phyloP scores from a whole-genome alignment of 129 eudicot species.

The Saussurea involucrata region DNA sequence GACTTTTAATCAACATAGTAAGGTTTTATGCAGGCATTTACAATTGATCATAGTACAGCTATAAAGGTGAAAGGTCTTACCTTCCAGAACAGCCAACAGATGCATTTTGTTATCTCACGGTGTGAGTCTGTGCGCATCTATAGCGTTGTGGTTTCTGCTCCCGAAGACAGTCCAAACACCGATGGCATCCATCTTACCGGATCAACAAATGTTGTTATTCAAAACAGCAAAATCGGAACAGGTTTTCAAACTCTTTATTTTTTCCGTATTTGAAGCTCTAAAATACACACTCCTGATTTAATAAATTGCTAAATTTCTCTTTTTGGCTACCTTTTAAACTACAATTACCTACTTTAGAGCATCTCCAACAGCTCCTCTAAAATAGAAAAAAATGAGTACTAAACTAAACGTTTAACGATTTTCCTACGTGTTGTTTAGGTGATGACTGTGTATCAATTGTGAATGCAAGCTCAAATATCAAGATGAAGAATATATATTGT shows the following conservation, averaged over 20 bases:
- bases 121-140: conserved; percentile 65
- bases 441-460: conserved; percentile 96
- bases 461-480: conserved; percentile 77
- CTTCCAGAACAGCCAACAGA: conserved; percentile 86
- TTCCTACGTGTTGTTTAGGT: conserved; percentile 41
- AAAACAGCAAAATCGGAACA: conserved; percentile 86
- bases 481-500: conserved; percentile 81
- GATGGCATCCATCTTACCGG: conserved; percentile 95
- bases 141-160: conserved; percentile 68
- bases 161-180: conserved; percentile 97
- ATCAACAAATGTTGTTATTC: conserved; percentile 73
- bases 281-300: not conserved
- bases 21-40: conserved; percentile 64
- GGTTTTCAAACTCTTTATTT: conserved; percentile 35
- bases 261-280: not conserved
- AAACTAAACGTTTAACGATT: not conserved
- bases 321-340: not conserved
- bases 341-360: not conserved
- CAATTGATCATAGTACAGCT: conserved; percentile 68
- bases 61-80: conserved; percentile 78
- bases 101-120: conserved; percentile 79
- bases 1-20: conserved; percentile 7
- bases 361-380: too few species aligned
- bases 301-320: not conserved
- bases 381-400: too few species aligned